Conservation (phyloP, 495 filamentous ascomycete species). For the Staphylotrichum tortipilum region DNA sequence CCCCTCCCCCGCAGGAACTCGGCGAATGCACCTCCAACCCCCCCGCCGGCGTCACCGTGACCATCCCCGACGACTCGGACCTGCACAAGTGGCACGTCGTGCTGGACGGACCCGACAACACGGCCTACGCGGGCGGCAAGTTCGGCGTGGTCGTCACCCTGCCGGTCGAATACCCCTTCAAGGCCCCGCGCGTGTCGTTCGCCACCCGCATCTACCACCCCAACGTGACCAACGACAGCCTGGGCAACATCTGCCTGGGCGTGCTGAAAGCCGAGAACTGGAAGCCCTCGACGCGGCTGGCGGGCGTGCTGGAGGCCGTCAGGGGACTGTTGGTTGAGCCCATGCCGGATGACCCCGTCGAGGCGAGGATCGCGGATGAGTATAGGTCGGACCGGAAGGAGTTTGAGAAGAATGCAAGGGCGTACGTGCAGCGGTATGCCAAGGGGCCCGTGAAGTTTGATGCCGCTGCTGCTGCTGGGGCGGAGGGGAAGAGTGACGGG, state of each 20-base stretch:
- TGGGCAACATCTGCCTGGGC: slow-evolving; percentile 84
- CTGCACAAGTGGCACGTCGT: slow-evolving; percentile 76
- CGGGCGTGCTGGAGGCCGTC: slow-evolving; percentile 70
- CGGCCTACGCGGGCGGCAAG: slow-evolving; percentile 66
- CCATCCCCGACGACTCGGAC: slow-evolving; percentile 60
- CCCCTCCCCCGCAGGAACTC: slow-evolving; percentile 50
- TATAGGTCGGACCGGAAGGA: slow-evolving; percentile 61
- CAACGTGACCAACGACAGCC: slow-evolving; percentile 87
- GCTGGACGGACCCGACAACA: slow-evolving; percentile 64
- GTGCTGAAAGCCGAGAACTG: slow-evolving; percentile 84
- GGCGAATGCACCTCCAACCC: slow-evolving; percentile 56
- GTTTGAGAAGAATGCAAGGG: slow-evolving; percentile 75
- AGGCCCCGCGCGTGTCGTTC: slow-evolving; percentile 79
- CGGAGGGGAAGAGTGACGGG: background rate
- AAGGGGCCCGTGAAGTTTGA: slow-evolving; percentile 30
- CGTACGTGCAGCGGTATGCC: slow-evolving; percentile 78
- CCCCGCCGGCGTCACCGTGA: slow-evolving; percentile 56
- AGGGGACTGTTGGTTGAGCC: slow-evolving; percentile 73
- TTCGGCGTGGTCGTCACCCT: slow-evolving; percentile 72
- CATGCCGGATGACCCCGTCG: slow-evolving; percentile 89
- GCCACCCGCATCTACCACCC: slow-evolving; percentile 96
- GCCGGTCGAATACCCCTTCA: slow-evolving; percentile 89
- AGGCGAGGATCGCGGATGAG: slow-evolving; percentile 77
- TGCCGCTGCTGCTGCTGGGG: background rate
- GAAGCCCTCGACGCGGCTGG: slow-evolving; percentile 81